Percentiles rank a stretch among this genome's conserved stretches.
Conservation (phyloP, 129 eudicot genomes). For the Helianthus tuberosus region DNA sequence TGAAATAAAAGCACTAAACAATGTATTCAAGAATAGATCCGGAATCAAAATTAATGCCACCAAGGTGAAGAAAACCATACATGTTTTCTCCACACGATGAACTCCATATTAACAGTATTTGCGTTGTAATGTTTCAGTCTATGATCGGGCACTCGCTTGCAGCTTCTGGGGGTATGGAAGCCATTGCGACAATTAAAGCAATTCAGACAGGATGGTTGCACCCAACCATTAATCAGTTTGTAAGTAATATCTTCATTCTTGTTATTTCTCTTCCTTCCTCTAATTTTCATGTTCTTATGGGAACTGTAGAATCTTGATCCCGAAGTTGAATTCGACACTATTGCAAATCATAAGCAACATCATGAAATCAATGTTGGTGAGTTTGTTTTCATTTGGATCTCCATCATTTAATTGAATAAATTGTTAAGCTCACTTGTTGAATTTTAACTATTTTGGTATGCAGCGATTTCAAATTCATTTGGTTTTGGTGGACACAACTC, state of each 20-base stretch:
- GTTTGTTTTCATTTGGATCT: not conserved
- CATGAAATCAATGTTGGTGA: slow-evolving; percentile 35
- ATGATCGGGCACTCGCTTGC: too few species aligned
- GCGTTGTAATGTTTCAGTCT: not conserved
- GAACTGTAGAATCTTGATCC: slow-evolving; percentile 16
- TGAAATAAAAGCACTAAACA: slow-evolving; percentile 75
- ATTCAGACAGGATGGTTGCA: slow-evolving; percentile 88
- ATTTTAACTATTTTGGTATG: slow-evolving; percentile 12
- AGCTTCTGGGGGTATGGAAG: too few species aligned
- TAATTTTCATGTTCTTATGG: not conserved
- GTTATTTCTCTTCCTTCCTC: not conserved
- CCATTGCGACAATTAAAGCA: slow-evolving; percentile 42
- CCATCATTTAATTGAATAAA: not conserved
- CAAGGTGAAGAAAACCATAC: slow-evolving; percentile 45
- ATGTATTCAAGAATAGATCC: slow-evolving; percentile 69
- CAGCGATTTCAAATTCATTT: slow-evolving; percentile 83
- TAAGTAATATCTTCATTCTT: slow-evolving; percentile 28
- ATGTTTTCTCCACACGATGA: too few species aligned
- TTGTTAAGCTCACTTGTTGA: not conserved
- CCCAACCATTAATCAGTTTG: slow-evolving; percentile 82
- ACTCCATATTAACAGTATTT: too few species aligned
- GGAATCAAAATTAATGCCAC: slow-evolving; percentile 80
- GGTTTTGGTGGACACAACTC: slow-evolving; percentile 31
- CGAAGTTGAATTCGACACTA: slow-evolving; percentile 17
- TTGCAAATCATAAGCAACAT: slow-evolving; percentile 23